phyloP scores from a whole-genome alignment of 108 stramenopile species.

The Fragilaria crotonensis region DNA sequence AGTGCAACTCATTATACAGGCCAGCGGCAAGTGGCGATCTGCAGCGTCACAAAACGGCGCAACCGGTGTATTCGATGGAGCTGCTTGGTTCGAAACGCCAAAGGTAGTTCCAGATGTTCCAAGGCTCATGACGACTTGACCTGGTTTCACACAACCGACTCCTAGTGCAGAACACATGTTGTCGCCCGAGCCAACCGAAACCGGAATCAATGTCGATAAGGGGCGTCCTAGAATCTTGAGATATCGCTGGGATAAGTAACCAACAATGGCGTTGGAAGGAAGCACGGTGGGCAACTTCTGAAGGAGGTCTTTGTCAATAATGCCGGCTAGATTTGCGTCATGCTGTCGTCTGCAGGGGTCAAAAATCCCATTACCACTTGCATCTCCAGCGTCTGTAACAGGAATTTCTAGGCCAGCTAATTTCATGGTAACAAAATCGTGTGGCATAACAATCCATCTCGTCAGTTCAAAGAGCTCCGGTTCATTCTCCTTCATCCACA shows the following conservation, averaged over 20 bases:
- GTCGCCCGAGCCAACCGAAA: constrained; percentile 17
- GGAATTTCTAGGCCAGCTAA: neutral
- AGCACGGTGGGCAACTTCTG: constrained; percentile 6
- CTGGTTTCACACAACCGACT: constrained; percentile 8
- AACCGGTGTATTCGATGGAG: too few relatives aligned
- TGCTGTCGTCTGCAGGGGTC: neutral
- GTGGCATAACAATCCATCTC: constrained; percentile 13
- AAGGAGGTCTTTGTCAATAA: neutral
- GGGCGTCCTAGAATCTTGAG: neutral
- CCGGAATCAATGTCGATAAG: neutral
- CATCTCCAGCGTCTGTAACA: constrained; percentile 18
- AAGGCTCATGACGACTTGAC: constrained; percentile 13
- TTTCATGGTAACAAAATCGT: constrained; percentile 12
- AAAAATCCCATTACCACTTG: constrained; percentile 13
- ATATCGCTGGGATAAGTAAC: constrained; percentile 4
- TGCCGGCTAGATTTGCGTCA: neutral
- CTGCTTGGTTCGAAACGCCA: constrained; percentile 10
- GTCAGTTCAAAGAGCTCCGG: constrained; percentile 9
- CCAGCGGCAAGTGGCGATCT: constrained; percentile 13
- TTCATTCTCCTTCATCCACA: constrained; percentile 21
- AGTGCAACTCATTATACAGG: constrained; percentile 19
- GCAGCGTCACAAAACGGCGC: constrained; percentile 16
- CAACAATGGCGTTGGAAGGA: constrained; percentile 5
- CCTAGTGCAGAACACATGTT: constrained; percentile 22
- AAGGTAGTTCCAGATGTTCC: constrained; percentile 21